phyloP scores from a whole-genome alignment of 495 filamentous ascomycete species.

The Aspergillus ostianus region DNA sequence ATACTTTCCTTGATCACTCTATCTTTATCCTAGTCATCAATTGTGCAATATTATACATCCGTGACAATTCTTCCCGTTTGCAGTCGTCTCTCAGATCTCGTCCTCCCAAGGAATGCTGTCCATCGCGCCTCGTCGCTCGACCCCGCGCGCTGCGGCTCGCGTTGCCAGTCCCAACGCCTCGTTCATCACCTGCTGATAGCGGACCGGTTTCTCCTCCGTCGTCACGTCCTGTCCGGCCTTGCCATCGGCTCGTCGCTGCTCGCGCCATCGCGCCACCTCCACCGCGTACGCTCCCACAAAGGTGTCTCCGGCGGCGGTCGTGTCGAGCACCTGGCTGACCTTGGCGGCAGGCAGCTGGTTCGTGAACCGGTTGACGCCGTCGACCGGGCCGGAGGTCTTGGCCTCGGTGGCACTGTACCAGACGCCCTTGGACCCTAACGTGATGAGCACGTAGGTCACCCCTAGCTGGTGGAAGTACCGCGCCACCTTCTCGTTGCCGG shows the following conservation, averaged over 20 bases:
- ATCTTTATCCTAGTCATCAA: neutral
- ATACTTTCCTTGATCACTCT: neutral
- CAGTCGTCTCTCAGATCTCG: conserved; percentile 54
- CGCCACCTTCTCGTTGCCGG: conserved; percentile 51
- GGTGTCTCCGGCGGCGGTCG: conserved; percentile 91
- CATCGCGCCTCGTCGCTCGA: conserved; percentile 79
- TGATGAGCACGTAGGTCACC: conserved; percentile 76
- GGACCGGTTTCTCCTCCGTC: conserved; percentile 41
- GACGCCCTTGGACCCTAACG: conserved; percentile 74
- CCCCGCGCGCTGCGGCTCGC: conserved; percentile 69
- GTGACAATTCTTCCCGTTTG: neutral
- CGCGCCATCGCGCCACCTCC: conserved; percentile 49
- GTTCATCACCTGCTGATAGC: conserved; percentile 52
- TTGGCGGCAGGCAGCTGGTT: conserved; percentile 52
- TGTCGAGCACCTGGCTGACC: conserved; percentile 76
- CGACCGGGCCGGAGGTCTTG: conserved; percentile 28
- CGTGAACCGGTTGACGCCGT: conserved; percentile 35
- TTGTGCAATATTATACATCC: neutral
- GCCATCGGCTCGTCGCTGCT: conserved; percentile 31
- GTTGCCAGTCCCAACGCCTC: conserved; percentile 67
- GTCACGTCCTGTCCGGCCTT: conserved; percentile 34
- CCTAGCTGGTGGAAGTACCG: conserved; percentile 61
- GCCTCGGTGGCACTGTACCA: conserved; percentile 52
- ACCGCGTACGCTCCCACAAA: conserved; percentile 89
- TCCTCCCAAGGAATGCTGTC: conserved; percentile 83